Evolutionary conservation across 257 asterid genomes (phyloP), one percentile per base, ranked within the genome.

Genomic region (Ballota nigra): DNA sequence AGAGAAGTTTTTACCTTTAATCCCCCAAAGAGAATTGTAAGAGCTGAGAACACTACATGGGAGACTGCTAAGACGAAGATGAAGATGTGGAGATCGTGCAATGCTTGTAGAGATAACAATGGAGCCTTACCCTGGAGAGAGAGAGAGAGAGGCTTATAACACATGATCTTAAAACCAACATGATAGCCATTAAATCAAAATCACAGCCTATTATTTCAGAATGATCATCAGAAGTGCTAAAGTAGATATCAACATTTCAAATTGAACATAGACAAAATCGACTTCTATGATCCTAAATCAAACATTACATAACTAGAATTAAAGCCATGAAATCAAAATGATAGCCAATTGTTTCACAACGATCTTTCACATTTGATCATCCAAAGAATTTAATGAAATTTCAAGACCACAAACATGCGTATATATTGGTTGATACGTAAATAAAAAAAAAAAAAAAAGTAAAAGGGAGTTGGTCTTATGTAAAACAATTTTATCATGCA

Each of bases 31-130:
- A 88, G 45, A 63, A 88, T 75, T 15, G 96, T 90, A 23, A 84
- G 83, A 75, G 81, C 93, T 29, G 97, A 83, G 77, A 82, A 90
- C 0, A 81, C 71, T 29, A 90, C 90, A 61, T 90, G 97, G 51
- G 83, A 86, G 15, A 80, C 83, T 57, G 94, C 97, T 16, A 88
- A 83, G 68, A 86, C 94, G 69, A 90, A 90, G 58, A 90, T 88
- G 74, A 90, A 90, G 70, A 90, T 85, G 75, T 90, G 97, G 29
- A 90, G 90, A 80, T 90, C 87, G 70, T 90, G 97, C 78, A 86
- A 55, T 45, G 90, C 92, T 77, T 75, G 76, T 18, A 81, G 73
- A 23, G 97, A 85, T 62, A 90, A 70, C 79, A 90, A 70, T 51
- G 91, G 96, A 1, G 80, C 84, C 76, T 82, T 85, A 4, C 75